phyloP scores from a whole-genome alignment of 176 grass and related monocot species.

The Leersia perrieri region DNA sequence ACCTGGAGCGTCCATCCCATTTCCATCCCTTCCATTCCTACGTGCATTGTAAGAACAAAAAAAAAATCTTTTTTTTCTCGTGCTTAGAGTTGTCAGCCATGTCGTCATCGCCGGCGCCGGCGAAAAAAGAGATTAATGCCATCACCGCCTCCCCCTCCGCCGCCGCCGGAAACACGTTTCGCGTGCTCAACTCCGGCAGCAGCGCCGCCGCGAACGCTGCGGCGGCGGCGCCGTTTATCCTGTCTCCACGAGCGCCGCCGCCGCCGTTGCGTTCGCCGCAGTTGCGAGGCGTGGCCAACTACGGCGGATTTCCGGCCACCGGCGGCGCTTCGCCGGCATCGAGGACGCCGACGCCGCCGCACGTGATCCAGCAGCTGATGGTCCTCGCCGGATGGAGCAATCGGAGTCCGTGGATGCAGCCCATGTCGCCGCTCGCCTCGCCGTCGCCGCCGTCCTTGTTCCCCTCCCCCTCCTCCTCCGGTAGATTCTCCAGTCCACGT shows the following conservation, averaged over 20 bases:
- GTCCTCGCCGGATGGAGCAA: slow-evolving; percentile 31
- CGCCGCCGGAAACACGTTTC: slow-evolving; percentile 4
- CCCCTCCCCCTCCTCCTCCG: slow-evolving; percentile 9
- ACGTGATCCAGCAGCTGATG: slow-evolving; percentile 49
- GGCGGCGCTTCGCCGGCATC: neutral
- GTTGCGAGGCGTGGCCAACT: neutral
- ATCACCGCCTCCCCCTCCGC: neutral
- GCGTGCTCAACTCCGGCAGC: slow-evolving; percentile 40
- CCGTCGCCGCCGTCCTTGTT: no score
- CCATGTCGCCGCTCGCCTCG: slow-evolving; percentile 7
- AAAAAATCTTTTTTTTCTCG: neutral
- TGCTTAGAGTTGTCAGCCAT: neutral
- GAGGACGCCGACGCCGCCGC: neutral
- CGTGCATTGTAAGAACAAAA: neutral
- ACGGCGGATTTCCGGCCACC: neutral
- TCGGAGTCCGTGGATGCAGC: slow-evolving; percentile 11
- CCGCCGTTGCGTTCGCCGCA: neutral
- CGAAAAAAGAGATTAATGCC: neutral
- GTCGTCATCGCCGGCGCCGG: neutral
- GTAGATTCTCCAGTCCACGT: neutral
- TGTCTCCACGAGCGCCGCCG: slow-evolving; percentile 5
- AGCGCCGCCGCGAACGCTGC: neutral
- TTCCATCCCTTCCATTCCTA: neutral
- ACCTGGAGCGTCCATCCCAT: neutral
- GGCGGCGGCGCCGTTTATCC: neutral